Conservation (phyloP, 495 filamentous ascomycete genomes). For the Geopyxis carbonaria region DNA sequence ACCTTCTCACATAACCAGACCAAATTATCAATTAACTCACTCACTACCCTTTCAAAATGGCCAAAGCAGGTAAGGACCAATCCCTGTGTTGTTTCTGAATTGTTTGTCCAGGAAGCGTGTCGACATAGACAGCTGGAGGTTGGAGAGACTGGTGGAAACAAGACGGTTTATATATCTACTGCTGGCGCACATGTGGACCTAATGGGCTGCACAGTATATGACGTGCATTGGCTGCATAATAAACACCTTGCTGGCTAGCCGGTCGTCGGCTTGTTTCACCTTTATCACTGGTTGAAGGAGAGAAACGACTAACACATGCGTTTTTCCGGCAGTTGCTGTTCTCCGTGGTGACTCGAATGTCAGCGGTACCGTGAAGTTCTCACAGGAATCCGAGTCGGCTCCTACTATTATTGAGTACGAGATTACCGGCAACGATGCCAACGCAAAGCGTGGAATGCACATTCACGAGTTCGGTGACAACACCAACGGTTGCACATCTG, state of each 20-base stretch:
- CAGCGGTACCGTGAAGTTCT: slow-evolving; percentile 81
- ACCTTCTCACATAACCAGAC: neutral
- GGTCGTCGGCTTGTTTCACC: neutral
- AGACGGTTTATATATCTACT: neutral
- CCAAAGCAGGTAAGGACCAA: slow-evolving; percentile 70
- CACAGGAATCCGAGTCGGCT: slow-evolving; percentile 63
- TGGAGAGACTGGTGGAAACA: neutral
- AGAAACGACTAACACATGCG: neutral
- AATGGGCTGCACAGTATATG: neutral
- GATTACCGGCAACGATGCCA: slow-evolving; percentile 81
- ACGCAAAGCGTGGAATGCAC: slow-evolving; percentile 92
- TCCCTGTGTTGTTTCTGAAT: neutral
- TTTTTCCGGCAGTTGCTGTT: slow-evolving; percentile 55
- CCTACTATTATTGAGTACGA: slow-evolving; percentile 81
- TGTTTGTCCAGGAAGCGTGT: neutral
- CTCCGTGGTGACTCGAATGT: slow-evolving; percentile 93
- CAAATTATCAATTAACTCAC: neutral
- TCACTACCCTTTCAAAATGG: slow-evolving; percentile 50
- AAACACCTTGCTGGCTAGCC: slow-evolving; percentile 5
- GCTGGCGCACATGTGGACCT: neutral
- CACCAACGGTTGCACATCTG: slow-evolving; percentile 97
- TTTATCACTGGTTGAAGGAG: neutral
- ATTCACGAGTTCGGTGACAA: slow-evolving; percentile 98
- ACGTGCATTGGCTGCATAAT: neutral
- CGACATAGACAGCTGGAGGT: neutral